Percentiles rank a stretch among this genome's conserved stretches.
Conservation (phyloP, 306 rosid species). For the Gastrolobium villosum region DNA sequence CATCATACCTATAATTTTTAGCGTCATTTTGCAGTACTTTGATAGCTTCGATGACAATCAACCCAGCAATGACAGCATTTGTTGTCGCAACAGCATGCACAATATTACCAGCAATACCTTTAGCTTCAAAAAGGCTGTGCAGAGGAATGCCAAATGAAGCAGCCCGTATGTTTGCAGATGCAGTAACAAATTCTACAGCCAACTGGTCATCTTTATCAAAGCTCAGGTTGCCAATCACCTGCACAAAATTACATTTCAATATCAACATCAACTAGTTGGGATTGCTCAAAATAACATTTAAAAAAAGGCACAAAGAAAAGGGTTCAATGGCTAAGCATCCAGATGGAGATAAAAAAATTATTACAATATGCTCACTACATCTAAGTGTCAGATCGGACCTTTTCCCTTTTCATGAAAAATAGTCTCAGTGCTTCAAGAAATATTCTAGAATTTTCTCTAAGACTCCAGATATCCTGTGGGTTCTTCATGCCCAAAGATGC, state of each 20-base stretch:
- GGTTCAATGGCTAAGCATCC: background rate
- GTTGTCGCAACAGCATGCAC: slow-evolving; percentile 99
- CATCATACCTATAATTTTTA: slow-evolving; percentile 75
- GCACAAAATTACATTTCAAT: slow-evolving; percentile 42
- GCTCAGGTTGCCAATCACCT: slow-evolving; percentile 90
- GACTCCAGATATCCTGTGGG: slow-evolving; percentile 99
- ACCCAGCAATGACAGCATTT: slow-evolving; percentile 94
- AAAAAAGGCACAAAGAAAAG: background rate
- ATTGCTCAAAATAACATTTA: slow-evolving; percentile 48
- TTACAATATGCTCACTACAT: slow-evolving; percentile 34
- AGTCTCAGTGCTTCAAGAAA: slow-evolving; percentile 82
- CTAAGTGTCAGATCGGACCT: slow-evolving; percentile 61
- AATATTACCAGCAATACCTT: slow-evolving; percentile 99
- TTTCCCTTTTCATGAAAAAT: slow-evolving; percentile 81
- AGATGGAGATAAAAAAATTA: slow-evolving; percentile 11
- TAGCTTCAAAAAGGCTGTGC: slow-evolving; percentile 98
- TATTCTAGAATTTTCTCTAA: slow-evolving; percentile 79
- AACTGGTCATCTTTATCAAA: slow-evolving; percentile 99
- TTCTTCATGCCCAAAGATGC: slow-evolving; percentile 91
- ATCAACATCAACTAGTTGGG: too few relatives aligned
- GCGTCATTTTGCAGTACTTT: slow-evolving; percentile 87
- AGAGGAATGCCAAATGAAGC: slow-evolving; percentile 90
- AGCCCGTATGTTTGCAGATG: slow-evolving; percentile 97
- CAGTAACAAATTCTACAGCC: slow-evolving; percentile 97
- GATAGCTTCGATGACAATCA: slow-evolving; percentile 97